These are phyloP conservation scores for Stemphylium lycopersici DNA, from an alignment of 2,329 filamentous ascomycete species.

Conservation along the genomic window DNA sequence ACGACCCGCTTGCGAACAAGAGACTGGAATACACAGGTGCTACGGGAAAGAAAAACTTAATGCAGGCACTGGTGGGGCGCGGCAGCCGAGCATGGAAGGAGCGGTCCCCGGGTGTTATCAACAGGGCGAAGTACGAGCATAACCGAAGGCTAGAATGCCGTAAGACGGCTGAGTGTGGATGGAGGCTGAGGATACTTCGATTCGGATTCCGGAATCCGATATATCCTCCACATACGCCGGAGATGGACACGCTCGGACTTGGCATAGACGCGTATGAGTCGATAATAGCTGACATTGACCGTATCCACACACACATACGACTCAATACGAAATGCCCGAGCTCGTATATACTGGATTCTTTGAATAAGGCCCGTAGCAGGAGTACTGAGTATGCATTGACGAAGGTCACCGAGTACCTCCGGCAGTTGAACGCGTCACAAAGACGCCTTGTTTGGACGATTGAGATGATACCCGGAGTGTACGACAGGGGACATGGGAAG, in stretches of 20 bases:
- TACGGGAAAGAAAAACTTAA: constrained; percentile 8
- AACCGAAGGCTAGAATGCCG: constrained; percentile 34
- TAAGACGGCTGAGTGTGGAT: constrained; percentile 28
- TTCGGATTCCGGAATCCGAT: constrained; percentile 32
- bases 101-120: constrained; percentile 17
- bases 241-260: constrained; percentile 33
- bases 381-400: constrained; percentile 21
- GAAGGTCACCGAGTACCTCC: constrained; percentile 29
- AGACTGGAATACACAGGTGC: constrained; percentile 23
- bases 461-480: constrained; percentile 31
- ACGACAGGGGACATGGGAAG: constrained; percentile 19
- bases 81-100: constrained; percentile 16
- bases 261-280: constrained; percentile 18
- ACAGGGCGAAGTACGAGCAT: constrained; percentile 31
- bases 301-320: constrained; percentile 15
- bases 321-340: constrained; percentile 2
- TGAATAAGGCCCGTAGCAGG: constrained; percentile 21
- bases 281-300: constrained; percentile 24
- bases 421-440: constrained; percentile 25
- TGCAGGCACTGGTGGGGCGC: not conserved
- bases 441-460: constrained; percentile 33
- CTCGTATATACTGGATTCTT: constrained; percentile 11
- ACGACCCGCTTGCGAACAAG: constrained; percentile 31
- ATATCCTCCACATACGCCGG: constrained; percentile 32
- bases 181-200: constrained; percentile 26